phyloP scores from a whole-genome alignment of 495 filamentous ascomycete species.

The Penicillium lagena region DNA sequence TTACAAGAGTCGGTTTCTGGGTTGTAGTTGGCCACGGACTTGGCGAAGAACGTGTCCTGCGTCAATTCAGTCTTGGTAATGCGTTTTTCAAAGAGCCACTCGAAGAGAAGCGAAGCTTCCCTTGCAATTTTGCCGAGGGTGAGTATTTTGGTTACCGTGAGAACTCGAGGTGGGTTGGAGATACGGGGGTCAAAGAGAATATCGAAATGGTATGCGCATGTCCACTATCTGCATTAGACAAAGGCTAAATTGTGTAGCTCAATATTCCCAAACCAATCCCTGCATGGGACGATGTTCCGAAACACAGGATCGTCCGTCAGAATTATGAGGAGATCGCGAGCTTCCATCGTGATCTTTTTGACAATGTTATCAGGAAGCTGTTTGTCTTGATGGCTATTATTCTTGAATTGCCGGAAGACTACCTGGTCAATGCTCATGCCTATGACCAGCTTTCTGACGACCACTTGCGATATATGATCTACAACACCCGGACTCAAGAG shows the following conservation, averaged over 20 bases:
- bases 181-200: slow-evolving; percentile 39
- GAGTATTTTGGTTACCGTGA: slow-evolving; percentile 42
- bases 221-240: neutral
- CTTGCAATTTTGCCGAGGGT: slow-evolving; percentile 36
- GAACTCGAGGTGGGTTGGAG: slow-evolving; percentile 37
- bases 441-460: slow-evolving; percentile 41
- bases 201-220: slow-evolving; percentile 31
- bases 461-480: slow-evolving; percentile 53
- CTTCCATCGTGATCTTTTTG: slow-evolving; percentile 17
- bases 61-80: slow-evolving; percentile 33
- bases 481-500: slow-evolving; percentile 39
- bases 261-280: slow-evolving; percentile 46
- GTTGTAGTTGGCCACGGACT: slow-evolving; percentile 26
- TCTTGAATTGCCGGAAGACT: slow-evolving; percentile 48
- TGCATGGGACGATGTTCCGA: slow-evolving; percentile 24
- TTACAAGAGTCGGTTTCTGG: slow-evolving; percentile 40
- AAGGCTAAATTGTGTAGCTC: slow-evolving; percentile 16
- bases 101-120: slow-evolving; percentile 27
- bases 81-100: slow-evolving; percentile 31
- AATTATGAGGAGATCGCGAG: slow-evolving; percentile 17
- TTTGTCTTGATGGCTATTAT: slow-evolving; percentile 38
- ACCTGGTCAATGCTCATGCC: slow-evolving; percentile 38
- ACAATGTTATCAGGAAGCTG: slow-evolving; percentile 15
- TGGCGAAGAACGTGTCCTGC: slow-evolving; percentile 28
- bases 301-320: slow-evolving; percentile 16